Evolutionary conservation across 1,139 yeast genomes (phyloP), one percentile per base, ranked within the genome.

Genomic region (Hanseniaspora gamundiae): DNA sequence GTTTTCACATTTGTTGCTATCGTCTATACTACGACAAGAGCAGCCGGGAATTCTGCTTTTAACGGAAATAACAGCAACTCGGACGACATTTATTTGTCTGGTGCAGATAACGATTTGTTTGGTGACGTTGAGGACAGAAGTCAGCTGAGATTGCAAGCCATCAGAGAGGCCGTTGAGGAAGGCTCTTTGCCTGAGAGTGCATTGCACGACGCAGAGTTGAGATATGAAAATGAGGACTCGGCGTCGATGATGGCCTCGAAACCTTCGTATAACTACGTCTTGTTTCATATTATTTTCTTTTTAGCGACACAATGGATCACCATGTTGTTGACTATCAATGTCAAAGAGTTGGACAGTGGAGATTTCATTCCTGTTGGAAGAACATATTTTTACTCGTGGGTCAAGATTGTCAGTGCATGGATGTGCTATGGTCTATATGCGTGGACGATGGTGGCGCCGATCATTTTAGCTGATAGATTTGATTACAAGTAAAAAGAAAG

Each of bases 291-390:
- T 28, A 84, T 93, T 35, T 93, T 93, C 71, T 79, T 93, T 60
- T 69, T 93, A 51, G 98, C 98, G 1, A 91, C 98, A 1, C 98
- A 91, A 62, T 93, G 94, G 75, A 88, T 91, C 42, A 96, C 98
- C 1, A 87, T 95, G 1, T 68, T 93, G 50, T 70, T 93, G 48
- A 93, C 98, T 0, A 84, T 87, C 62, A 91, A 88, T 56, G 96
- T 91, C 28, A 79, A 82, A 45, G 79, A 80, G 53, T 94, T 85
- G 53, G 82, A 80, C 49, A 73, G 77, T 42, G 95, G 94, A 7
- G 94, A 86, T 51, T 93, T 93, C 58, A 80, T 87, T 7, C 98
- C 98, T 0, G 98, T 93, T 5, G 99, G 99, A 1, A 71, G 98
- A 59, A 91, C 98, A 0, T 88, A 88, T 62, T 91, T 91, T 60